Evolutionary conservation across 306 rosid species (phyloP), one percentile per base, ranked within the genome.

Genomic region (Sicyos baderoa): DNA sequence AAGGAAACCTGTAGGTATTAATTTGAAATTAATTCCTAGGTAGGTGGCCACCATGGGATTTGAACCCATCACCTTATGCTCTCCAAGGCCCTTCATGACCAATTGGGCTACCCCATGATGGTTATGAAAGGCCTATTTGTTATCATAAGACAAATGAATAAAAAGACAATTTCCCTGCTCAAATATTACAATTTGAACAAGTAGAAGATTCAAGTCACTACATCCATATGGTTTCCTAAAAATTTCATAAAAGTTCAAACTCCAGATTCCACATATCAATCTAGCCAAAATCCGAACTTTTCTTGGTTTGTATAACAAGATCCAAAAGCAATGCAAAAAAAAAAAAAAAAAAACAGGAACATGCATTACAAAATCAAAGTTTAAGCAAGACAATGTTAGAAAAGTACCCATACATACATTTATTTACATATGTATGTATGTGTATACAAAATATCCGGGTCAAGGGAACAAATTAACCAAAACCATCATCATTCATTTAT

Each of bases 141-240:
- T 35, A 61, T 61, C 23, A 35, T 16, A 61, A 61, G 25, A 37
- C 14, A 17, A 10, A 61, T 61, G 40, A 32, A 35, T 35, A 35
- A 35, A 9, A 13, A 7, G 25, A 37, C 49, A 9, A n/a, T 37
- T 35, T 14, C 25, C 64, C 64, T 3, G 68, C 68, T 60, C 10
- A n/a, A 12, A 61, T 61, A 1, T 15, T 13, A 35, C 8, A 61
- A 61, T 35, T 68, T 49, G 21, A 68, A 25, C 22, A 47, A 50
- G 10, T 27, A n/a, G 48, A 25, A 49, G 48, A 68, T 68, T 52
- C 45, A 25, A 68, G 60, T 16, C 47, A 68, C n/a, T 68, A 47
- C 22, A 47, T 63, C 52, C 50, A 11, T 60, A 18, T 62, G 57
- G 32, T 32, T 60, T 60, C 66, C 66, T 16, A 9, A n/a, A 7